Conservation (phyloP, 2,329 filamentous ascomycete genomes). For the Penicillium aurantiogriseum region DNA sequence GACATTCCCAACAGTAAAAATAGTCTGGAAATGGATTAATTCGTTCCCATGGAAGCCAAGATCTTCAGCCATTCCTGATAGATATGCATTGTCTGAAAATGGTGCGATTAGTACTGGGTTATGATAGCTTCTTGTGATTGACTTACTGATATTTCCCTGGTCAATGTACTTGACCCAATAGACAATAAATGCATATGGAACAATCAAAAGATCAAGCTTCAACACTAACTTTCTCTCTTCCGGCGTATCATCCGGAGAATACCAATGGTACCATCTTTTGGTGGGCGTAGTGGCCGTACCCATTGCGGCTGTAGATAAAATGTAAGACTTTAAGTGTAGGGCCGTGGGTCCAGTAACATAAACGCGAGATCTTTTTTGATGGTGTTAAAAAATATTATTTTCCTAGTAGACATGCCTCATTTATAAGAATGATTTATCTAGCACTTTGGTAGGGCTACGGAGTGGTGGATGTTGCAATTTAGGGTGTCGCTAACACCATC, state of each 20-base stretch:
- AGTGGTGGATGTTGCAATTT: not conserved
- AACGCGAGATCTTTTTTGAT: not conserved
- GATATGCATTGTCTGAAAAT: not conserved
- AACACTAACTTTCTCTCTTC: not conserved
- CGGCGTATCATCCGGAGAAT: not conserved
- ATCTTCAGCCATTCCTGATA: not conserved
- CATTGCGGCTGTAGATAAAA: not conserved
- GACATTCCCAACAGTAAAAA: not conserved
- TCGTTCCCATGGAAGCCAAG: not conserved
- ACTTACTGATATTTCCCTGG: not conserved
- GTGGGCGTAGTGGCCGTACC: not conserved
- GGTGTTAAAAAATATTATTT: not conserved
- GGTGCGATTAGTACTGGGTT: not conserved
- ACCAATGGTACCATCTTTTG: not conserved
- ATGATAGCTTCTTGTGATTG: not conserved
- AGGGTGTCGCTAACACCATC: not conserved
- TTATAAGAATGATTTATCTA: not conserved
- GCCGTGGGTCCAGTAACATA: not conserved
- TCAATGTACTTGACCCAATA: not conserved
- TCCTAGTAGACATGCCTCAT: not conserved
- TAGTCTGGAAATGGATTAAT: not conserved
- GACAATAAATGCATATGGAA: not conserved
- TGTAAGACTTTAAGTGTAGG: not conserved
- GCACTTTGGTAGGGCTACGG: not conserved
- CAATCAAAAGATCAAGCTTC: not conserved